Percentiles rank a stretch among this genome's conserved stretches.
Conservation (phyloP, 371 early-diverging fungal species). For the Rhizopus microsporus region DNA sequence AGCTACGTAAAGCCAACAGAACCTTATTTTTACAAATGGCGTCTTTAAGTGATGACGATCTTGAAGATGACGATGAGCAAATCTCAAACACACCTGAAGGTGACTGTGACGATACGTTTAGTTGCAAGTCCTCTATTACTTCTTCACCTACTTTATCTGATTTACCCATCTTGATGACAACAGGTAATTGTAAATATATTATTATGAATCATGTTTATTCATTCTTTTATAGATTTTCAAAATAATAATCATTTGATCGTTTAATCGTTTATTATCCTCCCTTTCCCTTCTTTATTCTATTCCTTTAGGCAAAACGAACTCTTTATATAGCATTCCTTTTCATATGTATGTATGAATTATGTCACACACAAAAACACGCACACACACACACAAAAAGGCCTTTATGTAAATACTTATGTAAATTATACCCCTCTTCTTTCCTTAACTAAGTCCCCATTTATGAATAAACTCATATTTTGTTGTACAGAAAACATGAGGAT, state of each 20-base stretch:
- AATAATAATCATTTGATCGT: too few relatives aligned
- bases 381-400: too few relatives aligned
- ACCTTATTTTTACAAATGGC: conserved; percentile 30
- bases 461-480: conserved; percentile 9
- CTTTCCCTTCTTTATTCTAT: too few relatives aligned
- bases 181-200: background rate
- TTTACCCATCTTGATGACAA: background rate
- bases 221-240: too few relatives aligned
- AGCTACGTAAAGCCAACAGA: conserved; percentile 35
- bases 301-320: background rate
- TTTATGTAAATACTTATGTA: too few relatives aligned
- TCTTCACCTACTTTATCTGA: background rate
- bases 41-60: conserved; percentile 4
- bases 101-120: conserved; percentile 15
- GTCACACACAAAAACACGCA: too few relatives aligned
- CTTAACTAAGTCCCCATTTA: background rate
- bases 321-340: background rate
- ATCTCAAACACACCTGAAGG: conserved; percentile 8
- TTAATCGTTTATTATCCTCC: too few relatives aligned
- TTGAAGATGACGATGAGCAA: conserved; percentile 8
- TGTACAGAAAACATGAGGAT: conserved; percentile 19
- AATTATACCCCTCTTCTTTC: background rate
- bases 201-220: too few relatives aligned
- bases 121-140: conserved; percentile 16
- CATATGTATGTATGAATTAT: background rate